Conservation (phyloP, 2,329 filamentous ascomycete genomes). For the Mycosphaerella arachidis region DNA sequence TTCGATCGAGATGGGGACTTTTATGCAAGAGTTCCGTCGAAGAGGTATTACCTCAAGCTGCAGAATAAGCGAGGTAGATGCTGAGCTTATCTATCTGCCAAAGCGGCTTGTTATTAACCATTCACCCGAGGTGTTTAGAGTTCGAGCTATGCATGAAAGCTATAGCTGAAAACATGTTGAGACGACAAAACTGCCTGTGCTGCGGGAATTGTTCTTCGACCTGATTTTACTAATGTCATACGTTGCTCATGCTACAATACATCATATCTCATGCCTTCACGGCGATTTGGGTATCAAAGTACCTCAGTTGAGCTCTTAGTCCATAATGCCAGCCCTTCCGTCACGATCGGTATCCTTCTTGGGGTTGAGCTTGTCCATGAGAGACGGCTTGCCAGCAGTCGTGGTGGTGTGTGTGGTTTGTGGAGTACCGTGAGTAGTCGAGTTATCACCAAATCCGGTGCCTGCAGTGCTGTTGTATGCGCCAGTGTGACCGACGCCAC, state of each 20-base stretch:
- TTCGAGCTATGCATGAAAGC: background rate
- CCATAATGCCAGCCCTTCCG: constrained; percentile 53
- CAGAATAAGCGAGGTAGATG: no score
- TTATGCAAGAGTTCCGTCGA: no score
- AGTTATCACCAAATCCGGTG: constrained; percentile 1
- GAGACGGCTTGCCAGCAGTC: constrained; percentile 39
- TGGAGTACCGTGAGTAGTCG: background rate
- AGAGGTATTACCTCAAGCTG: no score
- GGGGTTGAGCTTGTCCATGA: constrained; percentile 54
- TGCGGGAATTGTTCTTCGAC: background rate
- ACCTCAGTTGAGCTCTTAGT: constrained; percentile 30
- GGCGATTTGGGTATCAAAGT: background rate
- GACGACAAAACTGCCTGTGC: background rate
- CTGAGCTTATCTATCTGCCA: no score
- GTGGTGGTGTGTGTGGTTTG: background rate
- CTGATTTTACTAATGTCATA: background rate
- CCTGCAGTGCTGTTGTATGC: background rate
- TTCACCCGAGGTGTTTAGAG: background rate
- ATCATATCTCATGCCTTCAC: background rate
- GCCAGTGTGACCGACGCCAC: constrained; percentile 4
- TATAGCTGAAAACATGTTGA: background rate
- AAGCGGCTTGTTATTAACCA: background rate
- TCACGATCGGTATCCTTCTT: constrained; percentile 51
- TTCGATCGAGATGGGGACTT: no score
- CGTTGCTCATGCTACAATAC: background rate